Evolutionary conservation across 495 filamentous ascomycete genomes (phyloP), one percentile per base, ranked within the genome.

Genomic region (Hypomontagnella monticulosa): DNA sequence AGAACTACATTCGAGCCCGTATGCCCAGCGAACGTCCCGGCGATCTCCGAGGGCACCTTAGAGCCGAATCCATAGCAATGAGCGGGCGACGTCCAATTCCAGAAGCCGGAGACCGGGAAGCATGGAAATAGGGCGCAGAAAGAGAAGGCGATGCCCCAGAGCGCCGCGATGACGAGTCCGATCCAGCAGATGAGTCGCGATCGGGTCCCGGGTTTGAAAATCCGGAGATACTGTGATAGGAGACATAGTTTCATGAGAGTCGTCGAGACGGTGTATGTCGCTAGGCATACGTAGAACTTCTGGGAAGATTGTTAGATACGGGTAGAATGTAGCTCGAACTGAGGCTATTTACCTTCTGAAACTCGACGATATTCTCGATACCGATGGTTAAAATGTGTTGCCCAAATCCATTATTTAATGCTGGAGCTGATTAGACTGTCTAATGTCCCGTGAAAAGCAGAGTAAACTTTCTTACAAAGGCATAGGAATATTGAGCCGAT

Each of bases 21-120:
- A 47, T 75, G 73, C 0, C 57, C 65, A 14, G 56, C 63, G n/a
- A 71, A 75, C 1, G 61, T 70, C 4, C 65, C 68, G 3, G 57
- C 68, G n/a, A 73, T 57, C 37, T 70, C 57, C 1, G 42, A 32
- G 0, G 66, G 49, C 7, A 58, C 42, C 46, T 56, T 59, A 10
- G 71, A 73, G n/a, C 73, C 73, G 66, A 73, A 75, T 5, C 71
- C 73, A 47, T 71, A 75, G 50, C 73, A 73, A 0, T 15, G 37
- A 9, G 68, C 63, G 0, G 43, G 14, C 10, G 20, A 12, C 11
- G 34, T 12, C 68, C 71, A 69, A 27, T 69, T 20, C 73, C 73
- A 75, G 66, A 73, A 75, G 5, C 61, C 66, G 16, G 57, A 42
- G 18, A 75, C 63, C 0, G 73, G 73, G 42, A 69, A 66, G 47